Conservation (phyloP, 495 filamentous ascomycete genomes). For the Xylaria longipes region DNA sequence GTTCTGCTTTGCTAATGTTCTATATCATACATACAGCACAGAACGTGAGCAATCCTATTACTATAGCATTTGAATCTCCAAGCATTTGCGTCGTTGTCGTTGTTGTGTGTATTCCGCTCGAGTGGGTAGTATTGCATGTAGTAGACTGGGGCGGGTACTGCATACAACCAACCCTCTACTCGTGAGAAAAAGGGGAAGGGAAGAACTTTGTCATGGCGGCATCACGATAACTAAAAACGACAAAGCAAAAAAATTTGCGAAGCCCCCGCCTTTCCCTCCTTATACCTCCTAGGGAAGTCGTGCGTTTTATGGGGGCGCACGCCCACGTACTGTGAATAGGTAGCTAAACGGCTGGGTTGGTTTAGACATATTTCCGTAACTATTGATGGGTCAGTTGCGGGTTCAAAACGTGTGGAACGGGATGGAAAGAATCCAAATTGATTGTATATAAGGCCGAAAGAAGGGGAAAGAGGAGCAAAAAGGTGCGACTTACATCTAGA, state of each 20-base stretch:
- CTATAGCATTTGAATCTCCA: conserved; percentile 10
- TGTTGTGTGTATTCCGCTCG: not conserved
- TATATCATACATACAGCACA: not conserved
- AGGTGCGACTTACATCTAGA: conserved; percentile 77
- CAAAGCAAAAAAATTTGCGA: not conserved
- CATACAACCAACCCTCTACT: not conserved
- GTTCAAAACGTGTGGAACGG: not conserved
- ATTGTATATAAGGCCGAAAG: not conserved
- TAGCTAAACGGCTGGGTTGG: not conserved
- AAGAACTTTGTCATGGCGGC: not conserved
- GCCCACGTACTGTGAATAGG: not conserved
- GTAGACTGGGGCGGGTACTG: not conserved
- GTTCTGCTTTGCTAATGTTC: not conserved
- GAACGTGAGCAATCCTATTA: conserved; percentile 14
- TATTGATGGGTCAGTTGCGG: conserved; percentile 10
- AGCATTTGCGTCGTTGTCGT: not conserved
- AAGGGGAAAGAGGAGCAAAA: not conserved
- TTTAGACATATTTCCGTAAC: conserved; percentile 40
- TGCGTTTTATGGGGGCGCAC: not conserved
- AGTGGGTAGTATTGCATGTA: not conserved
- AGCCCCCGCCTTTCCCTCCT: not conserved
- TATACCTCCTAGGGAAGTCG: not conserved
- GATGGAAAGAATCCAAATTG: not conserved
- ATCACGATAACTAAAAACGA: not conserved
- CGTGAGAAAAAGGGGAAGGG: not conserved